These are phyloP conservation scores for Actinomucor elegans DNA, from an alignment of 371 early-diverging fungal species.

Conservation along the genomic window DNA sequence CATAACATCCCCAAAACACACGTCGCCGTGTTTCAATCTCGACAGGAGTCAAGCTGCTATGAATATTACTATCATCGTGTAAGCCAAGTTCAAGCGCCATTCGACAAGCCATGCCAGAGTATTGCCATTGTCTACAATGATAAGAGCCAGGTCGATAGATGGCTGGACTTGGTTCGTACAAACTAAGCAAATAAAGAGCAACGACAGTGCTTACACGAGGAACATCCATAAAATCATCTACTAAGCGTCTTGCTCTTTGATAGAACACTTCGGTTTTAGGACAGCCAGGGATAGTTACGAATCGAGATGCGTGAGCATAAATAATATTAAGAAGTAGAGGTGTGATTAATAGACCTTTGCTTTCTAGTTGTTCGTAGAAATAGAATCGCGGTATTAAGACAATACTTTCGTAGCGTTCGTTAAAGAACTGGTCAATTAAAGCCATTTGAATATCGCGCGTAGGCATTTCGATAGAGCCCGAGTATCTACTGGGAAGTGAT, in stretches of 20 bases:
- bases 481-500: conserved; percentile 27
- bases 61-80: conserved; percentile 15
- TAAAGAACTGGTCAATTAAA: conserved; percentile 32
- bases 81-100: conserved; percentile 34
- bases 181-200: conserved; percentile 19
- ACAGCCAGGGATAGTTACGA: conserved; percentile 1
- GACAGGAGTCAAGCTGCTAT: neutral
- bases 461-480: conserved; percentile 36
- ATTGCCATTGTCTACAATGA: conserved; percentile 27
- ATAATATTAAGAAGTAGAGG: conserved; percentile 27
- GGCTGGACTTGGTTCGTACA: conserved; percentile 22
- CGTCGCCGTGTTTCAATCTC: conserved; percentile 21
- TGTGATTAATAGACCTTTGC: conserved; percentile 21
- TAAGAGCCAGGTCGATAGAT: conserved; percentile 14
- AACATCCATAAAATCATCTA: conserved; percentile 27
- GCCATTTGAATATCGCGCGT: conserved; percentile 29
- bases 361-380: conserved; percentile 21
- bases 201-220: conserved; percentile 29
- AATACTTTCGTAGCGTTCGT: conserved; percentile 15
- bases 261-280: conserved; percentile 22
- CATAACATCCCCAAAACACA: conserved; percentile 34
- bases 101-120: conserved; percentile 33
- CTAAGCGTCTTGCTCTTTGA: conserved; percentile 19
- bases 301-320: conserved; percentile 25
- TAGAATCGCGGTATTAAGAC: conserved; percentile 12